Evolutionary conservation across 805 yeast species (phyloP).

Genomic region (Kazachstania psychrophila): DNA sequence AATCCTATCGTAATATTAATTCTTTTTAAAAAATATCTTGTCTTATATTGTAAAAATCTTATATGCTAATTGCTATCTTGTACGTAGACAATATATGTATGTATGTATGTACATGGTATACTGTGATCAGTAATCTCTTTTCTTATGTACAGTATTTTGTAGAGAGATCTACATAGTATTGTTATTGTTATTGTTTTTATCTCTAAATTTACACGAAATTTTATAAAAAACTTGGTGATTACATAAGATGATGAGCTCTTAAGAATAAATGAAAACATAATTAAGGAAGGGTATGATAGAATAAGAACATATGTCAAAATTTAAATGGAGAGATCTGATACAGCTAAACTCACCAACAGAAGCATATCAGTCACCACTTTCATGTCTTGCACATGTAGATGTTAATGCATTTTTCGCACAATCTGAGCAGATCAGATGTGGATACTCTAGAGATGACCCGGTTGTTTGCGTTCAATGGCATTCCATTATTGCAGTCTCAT

Average conservation of each 20-base stretch:
- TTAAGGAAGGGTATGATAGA: too few relatives aligned
- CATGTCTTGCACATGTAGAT: slow-evolving; percentile 80
- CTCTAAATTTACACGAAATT: too few relatives aligned
- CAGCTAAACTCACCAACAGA: slow-evolving; percentile 38
- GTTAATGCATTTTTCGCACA: slow-evolving; percentile 95
- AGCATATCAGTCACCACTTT: slow-evolving; percentile 56
- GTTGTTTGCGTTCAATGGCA: slow-evolving; percentile 94
- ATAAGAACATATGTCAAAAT: slow-evolving; percentile 41
- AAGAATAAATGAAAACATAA: too few relatives aligned
- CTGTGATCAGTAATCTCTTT: slow-evolving; percentile 13
- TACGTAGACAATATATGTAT: too few relatives aligned
- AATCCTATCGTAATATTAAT: too few relatives aligned
- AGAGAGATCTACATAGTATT: neutral
- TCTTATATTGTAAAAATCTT: too few relatives aligned
- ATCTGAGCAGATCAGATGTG: slow-evolving; percentile 72
- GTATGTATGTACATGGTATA: too few relatives aligned
- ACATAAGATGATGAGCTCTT: too few relatives aligned
- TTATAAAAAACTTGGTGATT: neutral
- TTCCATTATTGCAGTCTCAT: slow-evolving; percentile 79
- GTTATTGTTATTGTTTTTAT: neutral
- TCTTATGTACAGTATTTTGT: neutral
- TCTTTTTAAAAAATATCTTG: too few relatives aligned
- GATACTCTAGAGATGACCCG: slow-evolving; percentile 58
- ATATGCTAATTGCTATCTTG: too few relatives aligned
- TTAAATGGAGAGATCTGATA: slow-evolving; percentile 40